Conservation (phyloP, 306 rosid species). For the Lithocarpus polystachyus region DNA sequence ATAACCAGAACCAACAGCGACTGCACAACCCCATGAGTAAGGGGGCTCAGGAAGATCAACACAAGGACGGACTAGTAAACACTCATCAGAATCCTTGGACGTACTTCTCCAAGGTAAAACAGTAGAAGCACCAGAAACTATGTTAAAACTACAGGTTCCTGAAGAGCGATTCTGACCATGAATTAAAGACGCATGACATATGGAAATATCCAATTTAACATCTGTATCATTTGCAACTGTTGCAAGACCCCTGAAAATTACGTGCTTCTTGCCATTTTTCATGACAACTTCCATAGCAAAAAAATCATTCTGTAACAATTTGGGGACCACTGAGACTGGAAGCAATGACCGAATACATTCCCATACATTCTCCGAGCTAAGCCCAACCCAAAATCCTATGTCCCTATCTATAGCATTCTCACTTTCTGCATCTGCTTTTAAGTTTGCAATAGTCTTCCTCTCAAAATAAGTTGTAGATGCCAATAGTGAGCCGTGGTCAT, state of each 20-base stretch:
- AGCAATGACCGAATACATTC: slow-evolving; percentile 81
- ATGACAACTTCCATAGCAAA: slow-evolving; percentile 81
- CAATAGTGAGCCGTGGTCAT: slow-evolving; percentile 47
- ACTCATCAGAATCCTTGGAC: slow-evolving; percentile 59
- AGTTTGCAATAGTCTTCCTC: slow-evolving; percentile 62
- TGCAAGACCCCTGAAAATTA: slow-evolving; percentile 79
- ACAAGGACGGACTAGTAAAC: slow-evolving; percentile 71
- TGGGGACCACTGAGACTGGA: slow-evolving; percentile 78
- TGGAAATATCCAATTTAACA: slow-evolving; percentile 53
- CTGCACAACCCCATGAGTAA: slow-evolving; percentile 69
- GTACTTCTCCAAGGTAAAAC: slow-evolving; percentile 87
- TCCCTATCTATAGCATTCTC: slow-evolving; percentile 54
- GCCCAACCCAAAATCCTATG: slow-evolving; percentile 82
- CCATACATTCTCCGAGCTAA: slow-evolving; percentile 61
- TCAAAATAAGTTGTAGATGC: slow-evolving; percentile 84
- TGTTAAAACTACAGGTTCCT: slow-evolving; percentile 29
- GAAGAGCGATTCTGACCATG: slow-evolving; percentile 32
- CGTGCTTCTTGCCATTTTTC: slow-evolving; percentile 96
- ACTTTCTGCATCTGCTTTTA: slow-evolving; percentile 51
- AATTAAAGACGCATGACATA: slow-evolving; percentile 43
- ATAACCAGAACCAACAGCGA: slow-evolving; percentile 69
- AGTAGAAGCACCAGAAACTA: slow-evolving; percentile 67
- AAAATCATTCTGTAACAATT: slow-evolving; percentile 57
- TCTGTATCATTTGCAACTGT: slow-evolving; percentile 83
- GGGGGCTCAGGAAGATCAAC: slow-evolving; percentile 46